These are phyloP conservation scores for Astragalus membranaceus DNA, from an alignment of 306 rosid species.

Conservation along the genomic window DNA sequence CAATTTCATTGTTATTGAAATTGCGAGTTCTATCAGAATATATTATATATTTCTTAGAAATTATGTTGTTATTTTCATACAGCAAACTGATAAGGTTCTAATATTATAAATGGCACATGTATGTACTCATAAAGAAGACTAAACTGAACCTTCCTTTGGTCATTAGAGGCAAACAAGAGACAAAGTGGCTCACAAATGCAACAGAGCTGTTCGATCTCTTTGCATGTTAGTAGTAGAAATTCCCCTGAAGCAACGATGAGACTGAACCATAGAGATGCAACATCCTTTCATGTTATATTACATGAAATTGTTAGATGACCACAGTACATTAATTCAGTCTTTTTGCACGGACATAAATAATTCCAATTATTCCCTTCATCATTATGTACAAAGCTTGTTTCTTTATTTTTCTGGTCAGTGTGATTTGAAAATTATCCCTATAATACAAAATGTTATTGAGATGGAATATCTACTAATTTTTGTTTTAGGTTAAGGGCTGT, in stretches of 20 bases:
- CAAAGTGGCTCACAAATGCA: not conserved
- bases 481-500: slow-evolving; percentile 73
- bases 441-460: slow-evolving; percentile 4
- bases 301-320: not conserved
- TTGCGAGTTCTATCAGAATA: not conserved
- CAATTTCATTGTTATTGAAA: no score
- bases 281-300: not conserved
- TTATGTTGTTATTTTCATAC: not conserved
- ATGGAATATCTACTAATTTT: slow-evolving; percentile 6
- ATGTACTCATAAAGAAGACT: not conserved
- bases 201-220: not conserved
- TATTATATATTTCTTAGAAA: not conserved
- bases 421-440: not conserved
- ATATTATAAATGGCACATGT: not conserved
- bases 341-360: not conserved
- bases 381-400: not conserved
- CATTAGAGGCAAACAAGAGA: not conserved
- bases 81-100: not conserved
- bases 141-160: not conserved
- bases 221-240: not conserved
- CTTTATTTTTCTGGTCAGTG: not conserved
- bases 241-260: slow-evolving; percentile 3
- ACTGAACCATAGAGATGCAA: not conserved
- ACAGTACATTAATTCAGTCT: not conserved
- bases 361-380: not conserved